Conservation (phyloP, 2,329 filamentous ascomycete species). For the Arthrobotrys conoides region DNA sequence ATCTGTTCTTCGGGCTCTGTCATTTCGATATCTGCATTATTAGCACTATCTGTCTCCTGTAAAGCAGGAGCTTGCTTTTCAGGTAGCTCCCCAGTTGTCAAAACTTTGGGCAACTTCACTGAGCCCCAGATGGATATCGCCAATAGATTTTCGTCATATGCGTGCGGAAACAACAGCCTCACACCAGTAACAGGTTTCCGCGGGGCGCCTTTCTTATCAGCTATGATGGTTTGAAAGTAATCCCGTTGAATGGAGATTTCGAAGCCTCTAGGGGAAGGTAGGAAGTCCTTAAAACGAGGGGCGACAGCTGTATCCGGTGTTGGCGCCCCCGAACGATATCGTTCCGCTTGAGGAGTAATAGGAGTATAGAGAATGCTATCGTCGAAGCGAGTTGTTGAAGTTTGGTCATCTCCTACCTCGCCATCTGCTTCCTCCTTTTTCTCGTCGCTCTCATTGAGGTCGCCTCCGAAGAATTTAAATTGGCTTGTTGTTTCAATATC, state of each 20-base stretch:
- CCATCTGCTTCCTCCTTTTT: constrained; percentile 9
- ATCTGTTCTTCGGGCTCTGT: constrained; percentile 62
- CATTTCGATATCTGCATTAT: constrained; percentile 65
- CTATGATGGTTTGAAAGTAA: constrained; percentile 37
- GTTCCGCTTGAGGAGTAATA: constrained; percentile 45
- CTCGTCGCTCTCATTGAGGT: constrained; percentile 25
- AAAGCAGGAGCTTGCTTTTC: constrained; percentile 21
- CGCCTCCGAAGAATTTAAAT: constrained; percentile 57
- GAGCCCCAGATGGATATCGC: constrained; percentile 48
- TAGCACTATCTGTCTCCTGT: constrained; percentile 62
- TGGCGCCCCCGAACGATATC: constrained; percentile 83
- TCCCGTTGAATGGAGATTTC: constrained; percentile 41
- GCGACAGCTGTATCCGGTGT: constrained; percentile 86
- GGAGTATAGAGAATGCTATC: constrained; percentile 48
- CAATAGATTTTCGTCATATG: constrained; percentile 31
- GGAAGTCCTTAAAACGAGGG: constrained; percentile 49
- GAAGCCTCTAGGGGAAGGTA: constrained; percentile 42
- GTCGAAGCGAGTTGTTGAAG: constrained; percentile 4
- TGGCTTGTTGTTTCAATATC: constrained; percentile 38
- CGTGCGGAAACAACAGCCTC: constrained; percentile 48
- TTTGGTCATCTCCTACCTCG: constrained; percentile 9
- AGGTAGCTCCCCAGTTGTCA: constrained; percentile 40
- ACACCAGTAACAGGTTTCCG: not conserved
- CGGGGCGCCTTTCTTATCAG: not conserved
- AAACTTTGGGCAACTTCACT: constrained; percentile 36